Evolutionary conservation across 257 asterid species (phyloP).

Genomic region (Plantago major): DNA sequence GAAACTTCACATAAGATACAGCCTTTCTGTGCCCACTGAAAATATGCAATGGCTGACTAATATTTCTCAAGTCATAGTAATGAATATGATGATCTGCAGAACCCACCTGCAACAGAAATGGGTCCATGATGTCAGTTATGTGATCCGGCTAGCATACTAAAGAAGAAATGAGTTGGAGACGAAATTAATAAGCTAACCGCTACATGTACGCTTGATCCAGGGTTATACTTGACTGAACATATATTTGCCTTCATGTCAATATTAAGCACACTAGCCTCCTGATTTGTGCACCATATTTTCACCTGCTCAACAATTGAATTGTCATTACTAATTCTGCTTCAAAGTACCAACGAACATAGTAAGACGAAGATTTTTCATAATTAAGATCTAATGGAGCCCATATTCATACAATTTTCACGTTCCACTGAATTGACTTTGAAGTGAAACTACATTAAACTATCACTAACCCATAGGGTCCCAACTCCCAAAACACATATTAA

Average conservation of each 20-base stretch:
- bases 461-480: no score
- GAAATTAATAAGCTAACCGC: conserved; percentile 45
- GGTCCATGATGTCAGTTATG: conserved; percentile 7
- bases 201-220: conserved; percentile 69
- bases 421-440: no score
- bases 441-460: no score
- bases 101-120: conserved; percentile 55
- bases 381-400: no score
- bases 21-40: conserved; percentile 83
- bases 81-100: conserved; percentile 86
- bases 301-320: conserved; percentile 48
- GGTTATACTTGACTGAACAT: conserved; percentile 89
- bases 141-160: conserved; percentile 2
- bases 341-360: not conserved
- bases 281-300: conserved; percentile 81
- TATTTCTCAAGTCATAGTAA: conserved; percentile 80
- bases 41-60: conserved; percentile 56
- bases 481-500: no score
- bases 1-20: conserved; percentile 81
- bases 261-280: conserved; percentile 75
- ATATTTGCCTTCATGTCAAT: conserved; percentile 92
- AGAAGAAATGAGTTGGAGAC: conserved; percentile 7
- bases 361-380: not conserved
- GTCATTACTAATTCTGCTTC: not conserved
- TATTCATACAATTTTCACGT: no score